Percentiles rank a stretch among this genome's conserved stretches.
These are phyloP conservation scores for Suhomyces bribrorum DNA, from an alignment of 1,139 yeast genomes.

Conservation along the genomic window DNA sequence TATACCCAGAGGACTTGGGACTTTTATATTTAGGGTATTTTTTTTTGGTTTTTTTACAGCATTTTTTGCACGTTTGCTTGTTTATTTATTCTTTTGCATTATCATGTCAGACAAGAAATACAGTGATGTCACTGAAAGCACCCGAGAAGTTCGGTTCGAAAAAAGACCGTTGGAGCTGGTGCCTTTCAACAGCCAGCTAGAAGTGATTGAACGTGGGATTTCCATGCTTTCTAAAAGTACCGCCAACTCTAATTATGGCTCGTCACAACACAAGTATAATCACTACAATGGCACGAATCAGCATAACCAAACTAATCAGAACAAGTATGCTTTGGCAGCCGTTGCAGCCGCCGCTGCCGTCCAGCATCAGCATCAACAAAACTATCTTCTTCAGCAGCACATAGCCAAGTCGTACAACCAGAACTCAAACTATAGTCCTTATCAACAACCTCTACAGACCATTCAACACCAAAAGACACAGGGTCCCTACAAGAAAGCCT, in stretches of 20 bases:
- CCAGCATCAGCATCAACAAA: constrained; percentile 20
- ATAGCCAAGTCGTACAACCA: constrained; percentile 14
- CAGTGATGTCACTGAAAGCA: constrained; percentile 1
- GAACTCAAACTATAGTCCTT: constrained; percentile 15
- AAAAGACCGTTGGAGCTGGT: constrained; percentile 30
- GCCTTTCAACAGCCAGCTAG: constrained; percentile 35
- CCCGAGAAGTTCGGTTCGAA: constrained; percentile 18
- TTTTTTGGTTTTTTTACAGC: not conserved
- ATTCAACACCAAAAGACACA: constrained; percentile 13
- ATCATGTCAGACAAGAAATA: constrained; percentile 6
- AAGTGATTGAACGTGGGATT: constrained; percentile 23
- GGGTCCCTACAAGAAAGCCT: constrained; percentile 8
- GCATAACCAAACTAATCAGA: constrained; percentile 18
- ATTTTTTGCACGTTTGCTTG: not conserved
- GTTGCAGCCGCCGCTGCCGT: constrained; percentile 35
- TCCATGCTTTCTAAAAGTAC: constrained; percentile 14
- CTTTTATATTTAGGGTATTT: too few species aligned
- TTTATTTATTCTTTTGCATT: constrained; percentile 10
- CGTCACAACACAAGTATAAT: constrained; percentile 6
- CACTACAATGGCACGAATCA: constrained; percentile 3
- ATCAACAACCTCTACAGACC: constrained; percentile 16
- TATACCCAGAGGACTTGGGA: too few species aligned
- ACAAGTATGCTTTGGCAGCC: constrained; percentile 31
- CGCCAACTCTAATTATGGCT: constrained; percentile 9
- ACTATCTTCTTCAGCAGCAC: constrained; percentile 17